Percentiles rank a stretch among this genome's conserved stretches.
These are phyloP conservation scores for Syzygium jambos DNA, from an alignment of 345 rosid species.

Conservation along the genomic window DNA sequence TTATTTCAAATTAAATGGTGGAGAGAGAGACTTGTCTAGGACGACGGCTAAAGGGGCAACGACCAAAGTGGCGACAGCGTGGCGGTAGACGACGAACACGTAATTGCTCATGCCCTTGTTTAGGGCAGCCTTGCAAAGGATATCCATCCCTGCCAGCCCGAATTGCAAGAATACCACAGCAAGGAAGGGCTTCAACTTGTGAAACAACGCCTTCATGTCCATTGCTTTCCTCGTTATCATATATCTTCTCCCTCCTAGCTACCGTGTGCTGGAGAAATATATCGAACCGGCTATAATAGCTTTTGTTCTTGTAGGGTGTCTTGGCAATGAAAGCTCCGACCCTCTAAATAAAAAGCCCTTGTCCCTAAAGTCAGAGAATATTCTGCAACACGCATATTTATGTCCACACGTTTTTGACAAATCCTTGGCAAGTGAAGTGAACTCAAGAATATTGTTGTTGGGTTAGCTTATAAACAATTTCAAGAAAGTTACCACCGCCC, in stretches of 20 bases:
- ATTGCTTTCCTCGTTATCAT: not conserved
- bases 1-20: not conserved
- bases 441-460: not conserved
- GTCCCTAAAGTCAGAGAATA: not conserved
- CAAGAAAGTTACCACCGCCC: no score
- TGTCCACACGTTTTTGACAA: not conserved
- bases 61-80: slow-evolving; percentile 64
- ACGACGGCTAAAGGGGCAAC: slow-evolving; percentile 68
- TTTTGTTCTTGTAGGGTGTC: not conserved
- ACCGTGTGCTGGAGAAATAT: not conserved
- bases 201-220: slow-evolving; percentile 6
- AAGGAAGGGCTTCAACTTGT: slow-evolving; percentile 49
- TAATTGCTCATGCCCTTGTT: slow-evolving; percentile 83
- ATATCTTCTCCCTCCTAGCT: not conserved
- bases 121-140: slow-evolving; percentile 66
- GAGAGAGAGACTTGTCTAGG: slow-evolving; percentile 34
- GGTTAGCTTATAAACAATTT: not conserved
- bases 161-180: slow-evolving; percentile 68
- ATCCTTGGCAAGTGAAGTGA: not conserved
- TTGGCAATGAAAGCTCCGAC: not conserved
- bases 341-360: not conserved
- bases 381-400: no score
- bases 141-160: slow-evolving; percentile 84
- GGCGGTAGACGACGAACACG: slow-evolving; percentile 83
- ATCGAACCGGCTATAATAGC: not conserved